Evolutionary conservation across 768 basidiomycete species (phyloP).

Genomic region (Boletus reticuloceps): DNA sequence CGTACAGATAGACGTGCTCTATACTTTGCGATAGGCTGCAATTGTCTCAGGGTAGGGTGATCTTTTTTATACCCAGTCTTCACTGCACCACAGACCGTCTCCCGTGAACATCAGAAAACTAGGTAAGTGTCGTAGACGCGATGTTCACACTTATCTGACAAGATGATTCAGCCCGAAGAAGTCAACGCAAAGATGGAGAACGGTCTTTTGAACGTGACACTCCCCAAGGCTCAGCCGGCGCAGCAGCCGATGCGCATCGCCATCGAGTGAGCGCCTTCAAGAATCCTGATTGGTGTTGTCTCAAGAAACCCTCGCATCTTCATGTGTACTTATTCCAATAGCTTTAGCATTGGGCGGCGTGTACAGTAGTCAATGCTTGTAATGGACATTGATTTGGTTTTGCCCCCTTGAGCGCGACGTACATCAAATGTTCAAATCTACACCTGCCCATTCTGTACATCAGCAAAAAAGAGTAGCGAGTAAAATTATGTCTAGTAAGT

Average conservation of each 20-base stretch:
- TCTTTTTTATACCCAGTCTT: no score
- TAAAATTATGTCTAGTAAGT: background rate
- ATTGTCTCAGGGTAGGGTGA: no score
- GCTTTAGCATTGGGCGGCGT: background rate
- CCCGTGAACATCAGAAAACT: no score
- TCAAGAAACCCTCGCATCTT: background rate
- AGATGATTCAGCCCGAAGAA: slow-evolving; percentile 24
- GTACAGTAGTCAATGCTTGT: background rate
- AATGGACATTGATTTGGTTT: background rate
- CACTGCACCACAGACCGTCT: no score
- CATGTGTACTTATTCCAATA: background rate
- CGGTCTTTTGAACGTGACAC: slow-evolving; percentile 50
- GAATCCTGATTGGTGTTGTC: background rate
- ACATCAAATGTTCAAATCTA: no score
- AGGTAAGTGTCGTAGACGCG: slow-evolving; percentile 32
- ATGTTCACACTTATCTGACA: background rate
- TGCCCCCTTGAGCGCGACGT: no score
- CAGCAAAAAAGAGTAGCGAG: background rate
- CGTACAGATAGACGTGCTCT: background rate
- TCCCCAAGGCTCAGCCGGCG: slow-evolving; percentile 44
- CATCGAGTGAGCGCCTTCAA: slow-evolving; percentile 16
- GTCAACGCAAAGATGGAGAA: slow-evolving; percentile 48
- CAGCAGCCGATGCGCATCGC: slow-evolving; percentile 44
- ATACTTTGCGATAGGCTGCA: no score
- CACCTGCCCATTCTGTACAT: no score